Evolutionary conservation across 129 eudicot genomes (phyloP).

Genomic region (Helichrysum umbraculigerum): DNA sequence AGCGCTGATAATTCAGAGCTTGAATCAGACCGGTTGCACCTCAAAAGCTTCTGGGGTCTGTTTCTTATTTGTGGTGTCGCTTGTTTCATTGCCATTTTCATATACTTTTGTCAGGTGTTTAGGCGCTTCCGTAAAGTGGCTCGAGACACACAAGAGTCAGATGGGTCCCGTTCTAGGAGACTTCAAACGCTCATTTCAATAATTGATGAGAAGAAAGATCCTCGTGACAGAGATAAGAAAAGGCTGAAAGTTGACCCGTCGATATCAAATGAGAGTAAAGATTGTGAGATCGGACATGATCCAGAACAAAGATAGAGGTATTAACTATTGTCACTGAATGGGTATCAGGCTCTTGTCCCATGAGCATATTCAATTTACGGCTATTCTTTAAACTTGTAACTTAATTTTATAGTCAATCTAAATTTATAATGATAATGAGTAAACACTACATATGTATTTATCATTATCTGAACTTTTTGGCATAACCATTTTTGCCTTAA

Average conservation of each 20-base stretch:
- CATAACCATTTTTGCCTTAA: background rate
- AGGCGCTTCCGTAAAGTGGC: conserved; percentile 35
- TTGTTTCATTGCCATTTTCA: conserved; percentile 64
- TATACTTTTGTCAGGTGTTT: conserved; percentile 61
- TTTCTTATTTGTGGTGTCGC: conserved; percentile 73
- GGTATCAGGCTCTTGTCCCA: background rate
- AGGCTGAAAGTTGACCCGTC: conserved; percentile 62
- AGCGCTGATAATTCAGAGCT: conserved; percentile 62
- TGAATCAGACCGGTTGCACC: conserved; percentile 71
- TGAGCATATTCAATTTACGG: background rate
- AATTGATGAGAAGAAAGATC: conserved; percentile 72
- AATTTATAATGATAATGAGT: background rate
- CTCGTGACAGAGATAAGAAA: conserved; percentile 44
- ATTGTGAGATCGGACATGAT: conserved; percentile 38
- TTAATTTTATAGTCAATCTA: background rate
- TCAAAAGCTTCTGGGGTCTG: conserved; percentile 84
- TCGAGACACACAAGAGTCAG: conserved; percentile 25
- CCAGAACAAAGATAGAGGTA: conserved; percentile 26
- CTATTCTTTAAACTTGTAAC: background rate
- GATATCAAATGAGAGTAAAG: conserved; percentile 30
- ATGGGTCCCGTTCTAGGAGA: conserved; percentile 50
- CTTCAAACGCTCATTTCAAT: conserved; percentile 56
- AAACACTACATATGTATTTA: background rate
- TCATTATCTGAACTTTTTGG: background rate
- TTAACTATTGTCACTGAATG: too few relatives aligned